Evolutionary conservation across 768 basidiomycete species (phyloP), one percentile per base, ranked within the genome.

Genomic region (Myochromella boudieri): DNA sequence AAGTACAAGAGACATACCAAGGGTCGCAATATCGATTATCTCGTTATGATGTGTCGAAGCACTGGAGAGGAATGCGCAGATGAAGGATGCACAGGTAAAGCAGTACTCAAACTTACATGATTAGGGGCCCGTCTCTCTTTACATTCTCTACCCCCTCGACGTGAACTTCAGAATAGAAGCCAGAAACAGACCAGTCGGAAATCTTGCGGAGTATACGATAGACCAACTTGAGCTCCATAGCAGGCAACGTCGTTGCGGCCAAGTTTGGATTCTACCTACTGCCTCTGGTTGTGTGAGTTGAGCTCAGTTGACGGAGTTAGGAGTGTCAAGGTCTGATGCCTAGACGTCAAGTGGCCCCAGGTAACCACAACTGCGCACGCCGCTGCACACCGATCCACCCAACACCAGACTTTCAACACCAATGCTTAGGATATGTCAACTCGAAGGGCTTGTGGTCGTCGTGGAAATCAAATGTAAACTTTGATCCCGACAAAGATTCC

Each of bases 11-110:
- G 33, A 49, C 69, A 54, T 53, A 74, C 76, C 64, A 12, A 77
- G 63, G 10, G 69, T 60, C 4, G 71, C 75, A 27, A 75, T 76
- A 51, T 86, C 85, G 18, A 87, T 72, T 11, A 80, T 80, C 68
- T 87, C 85, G 63, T 89, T 88, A 48, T 82, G 76, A 59, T 86
- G 85, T 3, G 76, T 80, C 24, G 76, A 74, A 20, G 78, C 77
- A 32, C 81, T 84, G 36, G 24, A 15, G 21, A n/a, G 8, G 21
- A 42, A 15, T 17, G 31, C 4, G 27, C 33, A n/a, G 12, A 49
- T 5, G 27, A 37, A 44, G 26, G 29, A 31, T 24, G 9, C 21
- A 24, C 29, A 25, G 43, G 42, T 42, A 33, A 46, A 15, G 22
- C 11, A 14, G 48, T n/a, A 21, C 21, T 10, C 24, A 37, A 22